Evolutionary conservation across 2,329 filamentous ascomycete genomes (phyloP), one percentile per base, ranked within the genome.

Genomic region (Xylaria sp.): DNA sequence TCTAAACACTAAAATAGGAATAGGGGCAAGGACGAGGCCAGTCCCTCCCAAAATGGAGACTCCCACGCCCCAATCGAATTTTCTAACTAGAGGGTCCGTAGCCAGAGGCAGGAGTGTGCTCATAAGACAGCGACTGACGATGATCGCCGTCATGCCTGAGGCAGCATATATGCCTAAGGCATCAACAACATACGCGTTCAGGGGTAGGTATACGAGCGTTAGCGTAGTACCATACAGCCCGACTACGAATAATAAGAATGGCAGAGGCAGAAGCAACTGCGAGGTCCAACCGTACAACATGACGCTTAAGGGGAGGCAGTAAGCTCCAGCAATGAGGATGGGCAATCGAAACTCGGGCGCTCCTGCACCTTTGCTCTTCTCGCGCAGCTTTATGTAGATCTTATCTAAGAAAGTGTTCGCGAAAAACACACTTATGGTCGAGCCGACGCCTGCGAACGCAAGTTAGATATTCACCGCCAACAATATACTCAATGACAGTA

Each of bases 131-230:
- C 84, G 76, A 1, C 78, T 78, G 1, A 87, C 82, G 58, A 87
- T 84, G 4, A 86, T 69, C 0, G 81, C 83, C 0, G 84, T 86
- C 75, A 86, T 78, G 1, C 84, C 84, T 10, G 82, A 85, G 0
- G 85, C 85, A 1, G 83, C 81, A 67, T 84, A 86, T 5, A 83
- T 60, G 0, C 83, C 83, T 59, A 81, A 85, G 0, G 84, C 82
- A 61, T 87, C 85, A 2, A 87, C 84, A 0, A 86, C 78, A 63
- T 86, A 87, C 0, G 83, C 79, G 58, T 79, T 81, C 2, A 86
- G 58, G 0, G 85, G 83, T 19, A 87, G 70, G 47, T 81, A 75
- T 3, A 76, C 75, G 2, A 86, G 70, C 49, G 82, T 73, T 2
- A 84, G 70, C 4, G 78, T 74, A 19, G 76, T 70, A 10, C 84